Base-by-base conservation (phyloP, 2,329 filamentous ascomycete species). In the Davidsoniella virescens region DNA sequence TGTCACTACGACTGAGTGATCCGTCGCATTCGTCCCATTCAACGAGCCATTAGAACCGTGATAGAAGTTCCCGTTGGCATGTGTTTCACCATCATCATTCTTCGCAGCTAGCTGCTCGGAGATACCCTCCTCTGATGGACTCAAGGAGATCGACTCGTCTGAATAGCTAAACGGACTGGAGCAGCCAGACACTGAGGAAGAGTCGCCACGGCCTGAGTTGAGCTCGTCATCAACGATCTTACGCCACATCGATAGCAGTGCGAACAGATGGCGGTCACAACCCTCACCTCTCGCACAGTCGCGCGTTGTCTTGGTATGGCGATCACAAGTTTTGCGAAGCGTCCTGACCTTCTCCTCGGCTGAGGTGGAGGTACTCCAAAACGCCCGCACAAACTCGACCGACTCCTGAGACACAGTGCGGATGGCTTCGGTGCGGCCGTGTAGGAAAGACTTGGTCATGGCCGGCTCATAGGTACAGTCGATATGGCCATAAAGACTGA, bases 391-490 rank as follows among this genome's bases (percentile, higher is more conserved):
- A 60, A 95, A 98, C 49, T 88, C 74, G n/a, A 87, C 75, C 0
- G 82, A 83, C 56, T 93, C 87, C 0, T 79, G 73, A 0, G 87
- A 87, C 1, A 94, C 90, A 0, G 85, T 80, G 43, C 92, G 78
- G 56, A 98, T 83, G 4, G 92, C 90, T 66, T 98, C 92, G 0
- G 92, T 98, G 43, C 92, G 83, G 9, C 92, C 92, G 62, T 96
- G 92, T 54, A 93, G 77, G 66, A 78, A 98, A 53, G 83, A 71
- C 64, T 98, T 98, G 47, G 92, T 98, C 92, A 98, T 96, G 40
- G 92, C 90, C 6, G 92, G 92, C 65, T 98, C 92, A 63, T 98
- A 98, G 0, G 88, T 92, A 61, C 87, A 94, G 64, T 96, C 92
- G 1, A 94, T 78, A 4, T 87, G 80, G 2, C 92, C 92, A 59